Base-by-base conservation (phyloP, 1,139 yeast genomes). In the Protomyces lactucae-debilis region DNA sequence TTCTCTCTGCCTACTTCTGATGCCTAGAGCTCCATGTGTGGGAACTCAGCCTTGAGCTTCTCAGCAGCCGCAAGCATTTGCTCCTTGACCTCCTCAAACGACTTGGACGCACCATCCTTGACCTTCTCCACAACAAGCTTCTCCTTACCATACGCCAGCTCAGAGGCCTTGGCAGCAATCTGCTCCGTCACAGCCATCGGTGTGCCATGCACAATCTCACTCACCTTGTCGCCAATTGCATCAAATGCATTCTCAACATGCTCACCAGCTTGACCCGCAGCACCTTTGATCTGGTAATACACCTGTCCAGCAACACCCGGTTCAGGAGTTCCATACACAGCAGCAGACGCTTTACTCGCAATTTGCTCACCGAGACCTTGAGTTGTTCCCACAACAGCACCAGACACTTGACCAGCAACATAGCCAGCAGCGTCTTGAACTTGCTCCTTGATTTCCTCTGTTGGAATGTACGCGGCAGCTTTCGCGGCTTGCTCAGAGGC, bases 81-180 rank as follows among this genome's bases (percentile, higher is more conserved):
- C 52, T 52, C 52, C 63, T 28, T 59, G 45, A 35, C 43, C 35
- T 16, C 63, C 57, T 21, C 46, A 55, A 12, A 59, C 52, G 35
- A 52, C 39, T 59, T 51, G 6, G 37, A 25, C 14, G 46, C 53
- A 3, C 52, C 43, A 40, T 25, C 21, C 12, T 40, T 43, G 40
- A 54, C 39, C 18, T 57, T 35, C 54, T 55, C 64, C n/a, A 36
- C 51, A 3, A 54, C 59, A 10, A 43, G 40, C 28, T 37, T 28
- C 48, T 60, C 64, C 23, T 52, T 54, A 9, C 64, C 64, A 35
- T 60, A 48, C 28, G 54, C 32, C 9, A 45, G 45, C 35, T 46
- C 59, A 18, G 64, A 60, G 14, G 64, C 64, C 51, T 54, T 45
- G 40, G 48, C 28, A 8, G 59, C 59, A 25, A 60, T 36, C 5